These are phyloP conservation scores for Solanum ahanhuiri DNA, from an alignment of 257 asterid genomes.

Conservation along the genomic window DNA sequence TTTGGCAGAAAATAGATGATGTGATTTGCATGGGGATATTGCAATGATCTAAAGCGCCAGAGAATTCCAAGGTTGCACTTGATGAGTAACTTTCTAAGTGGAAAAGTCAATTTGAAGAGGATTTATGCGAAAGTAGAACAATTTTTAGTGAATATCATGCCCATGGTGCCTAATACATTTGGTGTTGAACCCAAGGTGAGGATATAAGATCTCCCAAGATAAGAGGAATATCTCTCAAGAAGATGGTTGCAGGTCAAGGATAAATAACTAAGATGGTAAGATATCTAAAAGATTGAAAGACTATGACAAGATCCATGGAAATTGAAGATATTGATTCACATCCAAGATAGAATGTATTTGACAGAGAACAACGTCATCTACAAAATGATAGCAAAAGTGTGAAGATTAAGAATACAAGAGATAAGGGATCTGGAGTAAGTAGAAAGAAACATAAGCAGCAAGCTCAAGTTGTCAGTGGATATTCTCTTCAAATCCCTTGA, in stretches of 20 bases:
- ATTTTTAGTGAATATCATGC: constrained; percentile 10
- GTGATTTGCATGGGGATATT: constrained; percentile 1
- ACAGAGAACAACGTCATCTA: neutral
- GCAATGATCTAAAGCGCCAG: constrained; percentile 12
- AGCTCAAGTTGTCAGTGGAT: constrained; percentile 11
- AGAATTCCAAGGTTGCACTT: constrained; percentile 39
- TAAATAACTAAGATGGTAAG: neutral
- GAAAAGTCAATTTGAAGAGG: constrained; percentile 8
- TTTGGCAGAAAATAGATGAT: neutral
- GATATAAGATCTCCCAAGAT: constrained; percentile 22
- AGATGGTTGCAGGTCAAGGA: constrained; percentile 19
- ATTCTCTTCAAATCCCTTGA: neutral
- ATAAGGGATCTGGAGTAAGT: constrained; percentile 7
- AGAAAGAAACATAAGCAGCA: constrained; percentile 18
- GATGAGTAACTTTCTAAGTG: constrained; percentile 48
- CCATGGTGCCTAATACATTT: constrained; percentile 12
- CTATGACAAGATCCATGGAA: neutral
- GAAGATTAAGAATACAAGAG: constrained; percentile 13
- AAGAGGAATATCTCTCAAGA: constrained; percentile 30
- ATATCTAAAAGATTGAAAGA: constrained; percentile 17
- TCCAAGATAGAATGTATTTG: constrained; percentile 19
- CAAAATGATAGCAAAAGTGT: constrained; percentile 8
- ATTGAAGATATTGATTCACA: constrained; percentile 19
- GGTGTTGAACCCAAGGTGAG: constrained; percentile 11
- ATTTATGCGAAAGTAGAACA: constrained; percentile 4